A percentile compares a stretch with the other conserved stretches of the same genome.
phyloP scores from a whole-genome alignment of 305 asterid species.

The Fraxinus dipetala region DNA sequence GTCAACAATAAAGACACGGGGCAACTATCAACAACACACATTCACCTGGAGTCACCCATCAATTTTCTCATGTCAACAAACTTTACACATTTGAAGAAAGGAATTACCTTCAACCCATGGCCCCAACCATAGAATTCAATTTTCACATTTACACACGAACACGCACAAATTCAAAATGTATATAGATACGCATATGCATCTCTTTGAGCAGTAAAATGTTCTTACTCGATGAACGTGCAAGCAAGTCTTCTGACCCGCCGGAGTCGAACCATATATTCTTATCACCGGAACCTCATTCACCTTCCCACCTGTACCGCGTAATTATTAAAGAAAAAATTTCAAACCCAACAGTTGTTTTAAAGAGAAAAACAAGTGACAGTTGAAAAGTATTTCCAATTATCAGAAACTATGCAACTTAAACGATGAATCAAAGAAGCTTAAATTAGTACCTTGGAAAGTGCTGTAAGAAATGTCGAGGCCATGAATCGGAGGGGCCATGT shows the following conservation, averaged over 20 bases:
- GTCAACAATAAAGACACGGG: background rate
- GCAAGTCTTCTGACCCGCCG: constrained; percentile 94
- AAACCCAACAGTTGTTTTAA: background rate
- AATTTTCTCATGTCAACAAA: background rate
- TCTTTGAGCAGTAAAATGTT: constrained; percentile 1
- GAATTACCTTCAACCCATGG: background rate
- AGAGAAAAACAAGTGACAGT: background rate
- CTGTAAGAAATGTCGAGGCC: constrained; percentile 65
- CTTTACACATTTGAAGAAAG: background rate
- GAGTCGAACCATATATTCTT: constrained; percentile 85
- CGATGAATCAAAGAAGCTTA: background rate
- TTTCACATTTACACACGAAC: background rate
- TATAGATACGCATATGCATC: background rate
- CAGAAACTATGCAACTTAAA: background rate
- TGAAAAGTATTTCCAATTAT: background rate
- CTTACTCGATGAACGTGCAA: constrained; percentile 90
- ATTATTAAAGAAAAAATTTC: background rate
- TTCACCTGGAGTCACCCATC: background rate
- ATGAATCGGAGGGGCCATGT: constrained; percentile 74
- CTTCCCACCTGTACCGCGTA: constrained; percentile 67
- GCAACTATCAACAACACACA: background rate
- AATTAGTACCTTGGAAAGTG: constrained; percentile 57
- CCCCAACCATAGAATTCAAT: background rate
- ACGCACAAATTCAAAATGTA: background rate
- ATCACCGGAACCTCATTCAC: constrained; percentile 92